Evolutionary conservation across 140 eudicot genomes (phyloP), one percentile per base, ranked within the genome.

Genomic region (Bidens hawaiensis): DNA sequence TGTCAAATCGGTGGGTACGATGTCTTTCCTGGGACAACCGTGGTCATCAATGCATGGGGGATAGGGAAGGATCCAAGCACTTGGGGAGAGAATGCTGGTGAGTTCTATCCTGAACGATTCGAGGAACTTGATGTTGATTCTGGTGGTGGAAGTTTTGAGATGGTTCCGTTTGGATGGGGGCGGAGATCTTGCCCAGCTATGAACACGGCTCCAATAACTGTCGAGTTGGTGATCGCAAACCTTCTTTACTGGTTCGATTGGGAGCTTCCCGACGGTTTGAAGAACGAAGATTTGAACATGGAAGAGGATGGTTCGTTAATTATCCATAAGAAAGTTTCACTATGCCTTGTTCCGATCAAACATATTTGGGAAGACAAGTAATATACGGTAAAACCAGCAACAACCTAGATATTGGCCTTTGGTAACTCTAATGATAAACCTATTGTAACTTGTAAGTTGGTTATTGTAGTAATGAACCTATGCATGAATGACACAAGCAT

Each of bases 21-120:
- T 28, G 75, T 69, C 4, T 31, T 18, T 24, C 75, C 60, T 0
- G 23, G 19, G 26, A 59, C 68, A 5, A 59, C 38, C 1, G 25
- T 30, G 16, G 19, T 69, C 0, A 23, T 69, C 25, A 46, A 59
- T 10, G 67, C 8, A 2, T 69, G 75, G 68, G 67, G 27, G 40
- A 59, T 59, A n/a, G 67, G 60, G 7, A 69, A 47, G 47, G 75
- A 69, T 22, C 75, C 75, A 2, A 58, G 0, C 17, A 49, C 34
- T 1, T 69, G 75, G 75, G 72, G 72, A 6, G 27, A 45, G 21
- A 69, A 69, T 1, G 65, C 74, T 1, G 34, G 13, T 1, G 74
- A 68, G 58, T 68, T 68, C 24, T 68, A 68, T 57, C 75, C 75
- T 8, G 60, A 69, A 14, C 57, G 67, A 21, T 69, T 69, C 47